phyloP scores from a whole-genome alignment of 331 rosid species.

The Rosa hybrid region DNA sequence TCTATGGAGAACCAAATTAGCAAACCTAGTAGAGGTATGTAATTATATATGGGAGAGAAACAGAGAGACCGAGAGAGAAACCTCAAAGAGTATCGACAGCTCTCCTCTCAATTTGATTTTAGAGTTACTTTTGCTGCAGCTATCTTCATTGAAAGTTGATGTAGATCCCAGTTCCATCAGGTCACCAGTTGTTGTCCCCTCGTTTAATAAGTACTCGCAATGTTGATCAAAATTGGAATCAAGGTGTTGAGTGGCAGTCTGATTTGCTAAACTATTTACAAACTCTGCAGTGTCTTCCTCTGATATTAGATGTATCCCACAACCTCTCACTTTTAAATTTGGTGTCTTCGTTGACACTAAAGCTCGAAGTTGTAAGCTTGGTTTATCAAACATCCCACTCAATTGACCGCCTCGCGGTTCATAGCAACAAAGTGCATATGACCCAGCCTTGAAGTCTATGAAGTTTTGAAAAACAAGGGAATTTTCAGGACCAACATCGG shows the following conservation, averaged over 20 bases:
- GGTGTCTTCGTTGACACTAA: too few species aligned
- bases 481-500: not conserved
- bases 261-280: too few species aligned
- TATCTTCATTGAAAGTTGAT: not conserved
- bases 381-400: not conserved
- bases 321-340: too few species aligned
- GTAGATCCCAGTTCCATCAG: not conserved
- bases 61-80: too few species aligned
- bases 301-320: too few species aligned
- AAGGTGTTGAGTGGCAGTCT: too few species aligned
- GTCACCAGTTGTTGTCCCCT: not conserved
- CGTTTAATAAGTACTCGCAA: too few species aligned
- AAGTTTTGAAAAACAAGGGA: not conserved
- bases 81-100: not conserved
- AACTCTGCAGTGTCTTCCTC: too few species aligned
- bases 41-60: too few species aligned
- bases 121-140: not conserved
- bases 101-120: not conserved
- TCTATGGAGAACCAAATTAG: too few species aligned
- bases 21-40: too few species aligned
- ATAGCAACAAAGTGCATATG: conserved; percentile 3
- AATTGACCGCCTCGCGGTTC: not conserved
- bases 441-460: not conserved
- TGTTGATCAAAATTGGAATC: too few species aligned
- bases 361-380: not conserved